Base-by-base conservation (phyloP, 148 eudicot species). In the Tetragonia tetragonoides region DNA sequence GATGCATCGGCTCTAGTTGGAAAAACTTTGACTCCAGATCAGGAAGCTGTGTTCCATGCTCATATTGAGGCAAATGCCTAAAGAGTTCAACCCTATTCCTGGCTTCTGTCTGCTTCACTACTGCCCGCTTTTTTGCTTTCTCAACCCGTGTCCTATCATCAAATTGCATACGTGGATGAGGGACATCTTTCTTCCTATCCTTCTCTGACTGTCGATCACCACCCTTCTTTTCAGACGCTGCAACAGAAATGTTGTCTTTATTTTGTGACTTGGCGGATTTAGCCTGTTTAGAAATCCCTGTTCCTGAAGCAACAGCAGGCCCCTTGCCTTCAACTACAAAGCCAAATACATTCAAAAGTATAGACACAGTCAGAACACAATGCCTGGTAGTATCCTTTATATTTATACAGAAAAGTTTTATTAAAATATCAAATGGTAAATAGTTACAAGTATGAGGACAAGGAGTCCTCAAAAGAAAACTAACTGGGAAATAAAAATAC, bases 141-240 rank as follows among this genome's bases (percentile, higher is more conserved):
- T 93, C 99, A 79, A 96, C 98, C 56, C 93, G 89, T 38, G 80
- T 89, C 84, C 84, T 81, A 76, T 96, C 99, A 86, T 93, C 99
- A 85, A 93, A 96, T 79, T 96, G 99, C 98, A 96, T 86, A 37
- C 99, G 97, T 56, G 98, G 98, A 74, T 93, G 98, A 72, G 97
- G 97, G 60, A 88, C 92, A 83, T 96, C 99, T 83, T 96, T 96
- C 88, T 96, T 93, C 88, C 97, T 90, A 72, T 93, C 99, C 87
- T 96, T 96, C 72, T 95, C 99, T 8, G 83, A 23, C 44, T 80
- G 85, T 73, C 90, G 93, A 79, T 93, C 99, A 80, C 89, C 88
- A 16, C 89, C 85, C 80, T 85, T 95, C 86, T 90, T 95, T 85
- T 93, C 98, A 72, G 90, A 80, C 42, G 84, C 87, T 57, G 85